Evolutionary conservation across 768 basidiomycete genomes (phyloP).

Genomic region (Austroboletus festivus): DNA sequence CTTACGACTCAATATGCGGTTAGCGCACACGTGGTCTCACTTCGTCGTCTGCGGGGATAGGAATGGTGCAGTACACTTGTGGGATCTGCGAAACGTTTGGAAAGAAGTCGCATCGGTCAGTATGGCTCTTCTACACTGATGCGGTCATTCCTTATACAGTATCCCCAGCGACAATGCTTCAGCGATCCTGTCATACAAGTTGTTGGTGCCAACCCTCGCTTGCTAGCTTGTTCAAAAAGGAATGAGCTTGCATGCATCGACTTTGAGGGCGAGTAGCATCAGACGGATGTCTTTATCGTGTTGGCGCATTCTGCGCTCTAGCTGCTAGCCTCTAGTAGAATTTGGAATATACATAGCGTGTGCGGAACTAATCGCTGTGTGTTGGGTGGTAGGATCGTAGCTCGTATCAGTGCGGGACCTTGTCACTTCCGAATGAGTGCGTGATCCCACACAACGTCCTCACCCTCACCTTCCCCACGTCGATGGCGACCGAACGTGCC

Average conservation of each 20-base stretch:
- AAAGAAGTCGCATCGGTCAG: conserved; percentile 23
- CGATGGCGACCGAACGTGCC: conserved; percentile 28
- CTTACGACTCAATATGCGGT: conserved; percentile 12
- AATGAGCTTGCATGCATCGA: conserved; percentile 33
- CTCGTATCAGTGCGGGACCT: neutral
- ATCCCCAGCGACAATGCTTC: conserved; percentile 34
- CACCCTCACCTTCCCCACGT: conserved; percentile 18
- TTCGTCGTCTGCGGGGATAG: conserved; percentile 44
- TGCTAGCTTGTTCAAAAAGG: conserved; percentile 40
- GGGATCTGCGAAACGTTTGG: conserved; percentile 46
- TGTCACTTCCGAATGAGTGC: conserved; percentile 1
- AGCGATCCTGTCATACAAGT: conserved; percentile 39
- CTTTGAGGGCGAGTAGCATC: conserved; percentile 17
- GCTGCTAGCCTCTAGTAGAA: neutral
- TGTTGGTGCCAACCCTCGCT: conserved; percentile 30
- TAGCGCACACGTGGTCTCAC: conserved; percentile 31
- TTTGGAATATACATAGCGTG: neutral
- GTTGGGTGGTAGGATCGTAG: neutral
- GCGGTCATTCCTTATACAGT: conserved; percentile 1
- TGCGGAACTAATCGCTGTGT: neutral
- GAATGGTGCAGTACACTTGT: conserved; percentile 41
- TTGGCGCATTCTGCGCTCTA: neutral
- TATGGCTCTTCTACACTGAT: neutral
- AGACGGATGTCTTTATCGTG: neutral
- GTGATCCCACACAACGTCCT: neutral